Conservation (phyloP, 495 filamentous ascomycete species). For the Aspergillus conjunctus region DNA sequence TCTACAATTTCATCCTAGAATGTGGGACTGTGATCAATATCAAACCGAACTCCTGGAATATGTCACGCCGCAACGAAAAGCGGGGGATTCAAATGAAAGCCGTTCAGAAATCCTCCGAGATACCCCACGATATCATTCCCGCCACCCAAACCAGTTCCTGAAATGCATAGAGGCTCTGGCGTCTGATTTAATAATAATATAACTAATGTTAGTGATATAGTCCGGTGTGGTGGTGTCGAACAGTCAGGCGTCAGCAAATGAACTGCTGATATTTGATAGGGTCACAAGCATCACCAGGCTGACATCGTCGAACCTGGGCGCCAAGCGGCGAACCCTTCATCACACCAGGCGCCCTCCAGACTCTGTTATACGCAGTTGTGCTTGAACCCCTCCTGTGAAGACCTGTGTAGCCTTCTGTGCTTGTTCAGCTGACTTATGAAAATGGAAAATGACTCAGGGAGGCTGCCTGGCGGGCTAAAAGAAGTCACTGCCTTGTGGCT, state of each 20-base stretch:
- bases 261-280: constrained; percentile 24
- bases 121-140: too few relatives aligned
- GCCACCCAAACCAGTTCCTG: constrained; percentile 2
- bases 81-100: too few relatives aligned
- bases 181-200: neutral
- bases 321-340: constrained; percentile 22
- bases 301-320: constrained; percentile 20
- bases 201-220: neutral
- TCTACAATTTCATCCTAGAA: too few relatives aligned
- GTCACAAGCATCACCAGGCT: constrained; percentile 29
- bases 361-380: constrained; percentile 12
- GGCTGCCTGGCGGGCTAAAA: constrained; percentile 7
- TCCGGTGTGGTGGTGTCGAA: neutral
- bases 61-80: too few relatives aligned
- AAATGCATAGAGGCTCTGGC: constrained; percentile 5
- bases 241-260: constrained; percentile 12
- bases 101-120: too few relatives aligned
- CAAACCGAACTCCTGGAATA: too few relatives aligned
- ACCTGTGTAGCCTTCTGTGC: constrained; percentile 6
- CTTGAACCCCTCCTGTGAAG: constrained; percentile 7
- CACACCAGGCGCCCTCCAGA: neutral
- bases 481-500: constrained; percentile 26
- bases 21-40: too few relatives aligned
- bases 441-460: constrained; percentile 24
- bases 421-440: constrained; percentile 26